Base-by-base conservation (phyloP, 2,329 filamentous ascomycete species). In the Arthrocladium fulminans region DNA sequence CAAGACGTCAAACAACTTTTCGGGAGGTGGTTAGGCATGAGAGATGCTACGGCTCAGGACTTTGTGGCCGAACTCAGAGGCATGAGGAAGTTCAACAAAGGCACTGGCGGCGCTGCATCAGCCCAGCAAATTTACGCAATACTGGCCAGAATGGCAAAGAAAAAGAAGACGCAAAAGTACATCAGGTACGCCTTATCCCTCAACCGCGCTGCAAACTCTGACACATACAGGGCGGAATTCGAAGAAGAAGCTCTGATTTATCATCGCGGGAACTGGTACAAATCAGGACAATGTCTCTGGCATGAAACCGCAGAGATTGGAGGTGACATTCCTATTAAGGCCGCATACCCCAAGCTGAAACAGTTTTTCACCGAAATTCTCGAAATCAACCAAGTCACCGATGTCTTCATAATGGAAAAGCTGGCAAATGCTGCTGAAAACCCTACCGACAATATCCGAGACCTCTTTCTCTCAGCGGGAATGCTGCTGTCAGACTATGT, bases 401-500 rank as follows among this genome's bases (percentile, higher is more conserved):
- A 32, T 40, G 32, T 30, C 22, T 50, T 51, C 44, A 48, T 53
- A 45, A 51, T 53, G 48, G 48, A 48, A 27, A 24, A 53, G 35
- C 45, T 53, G n/a, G 39, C 23, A 20, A 25, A 25, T 25, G 50
- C 50, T 23, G 50, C 50, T n/a, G 39, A 35, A 30, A 43, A 30
- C 3, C 12, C 20, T 8, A 13, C 29, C 32, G 50, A 52, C 29
- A 38, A 30, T 12, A 17, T 39, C 24, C 42, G 47, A 30, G 35
- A 24, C 24, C 50, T 52, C 22, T 50, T 52, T 47, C 29, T 52
- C 9, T 27, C 32, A 10, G 44, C 50, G 24, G 45, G 48, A n/a
- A 19, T 38, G 40, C 12, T 53, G 15, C 35, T 53, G 13, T 40
- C 48, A 7, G 22, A 35, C 10, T 38, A 48, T 22, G 34, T 24